Evolutionary conservation across 257 asterid genomes (phyloP).

Genomic region (Coffea canephora): DNA sequence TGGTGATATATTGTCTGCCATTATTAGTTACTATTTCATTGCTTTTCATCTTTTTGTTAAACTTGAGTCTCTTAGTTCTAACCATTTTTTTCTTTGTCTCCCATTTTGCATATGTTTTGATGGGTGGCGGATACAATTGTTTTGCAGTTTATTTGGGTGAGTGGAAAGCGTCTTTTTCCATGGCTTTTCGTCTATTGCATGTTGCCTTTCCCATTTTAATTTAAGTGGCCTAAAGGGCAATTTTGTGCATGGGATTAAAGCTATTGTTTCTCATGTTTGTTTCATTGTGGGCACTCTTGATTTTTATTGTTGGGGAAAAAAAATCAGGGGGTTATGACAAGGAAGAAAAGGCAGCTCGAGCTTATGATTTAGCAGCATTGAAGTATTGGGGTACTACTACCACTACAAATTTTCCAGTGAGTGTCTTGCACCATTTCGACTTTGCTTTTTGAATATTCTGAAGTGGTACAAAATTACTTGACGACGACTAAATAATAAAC

Average conservation of each 20-base stretch:
- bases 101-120: conserved; percentile 16
- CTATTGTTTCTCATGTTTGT: background rate
- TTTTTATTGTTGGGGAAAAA: background rate
- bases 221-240: background rate
- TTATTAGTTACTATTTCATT: conserved; percentile 9
- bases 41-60: background rate
- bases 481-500: too few relatives aligned
- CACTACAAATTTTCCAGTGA: conserved; percentile 86
- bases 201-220: background rate
- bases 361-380: conserved; percentile 93
- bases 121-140: conserved; percentile 26
- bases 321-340: conserved; percentile 81
- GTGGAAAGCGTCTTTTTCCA: conserved; percentile 16
- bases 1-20: conserved; percentile 44
- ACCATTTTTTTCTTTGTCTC: conserved; percentile 30
- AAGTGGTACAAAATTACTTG: background rate
- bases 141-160: conserved; percentile 83
- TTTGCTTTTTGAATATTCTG: background rate
- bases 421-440: conserved; percentile 2
- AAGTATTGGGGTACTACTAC: conserved; percentile 92
- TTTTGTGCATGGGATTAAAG: background rate
- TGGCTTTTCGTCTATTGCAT: background rate
- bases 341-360: conserved; percentile 91
- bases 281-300: background rate
- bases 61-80: conserved; percentile 16